Percentiles rank a stretch among this genome's conserved stretches.
Conservation (phyloP, 2,329 filamentous ascomycete species). For the Fusarium musae region DNA sequence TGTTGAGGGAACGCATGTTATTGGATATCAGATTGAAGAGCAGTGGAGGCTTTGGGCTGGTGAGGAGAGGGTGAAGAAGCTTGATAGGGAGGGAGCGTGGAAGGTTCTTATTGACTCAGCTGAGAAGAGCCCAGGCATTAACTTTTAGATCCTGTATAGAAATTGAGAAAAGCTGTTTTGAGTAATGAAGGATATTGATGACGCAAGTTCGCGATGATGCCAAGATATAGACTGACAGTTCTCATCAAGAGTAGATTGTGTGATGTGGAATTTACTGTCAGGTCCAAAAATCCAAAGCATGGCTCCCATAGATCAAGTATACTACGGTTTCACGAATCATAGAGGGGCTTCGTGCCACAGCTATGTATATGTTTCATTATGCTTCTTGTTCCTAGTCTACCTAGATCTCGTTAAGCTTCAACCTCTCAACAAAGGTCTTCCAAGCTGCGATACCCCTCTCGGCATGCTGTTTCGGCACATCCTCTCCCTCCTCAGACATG, state of each 20-base stretch:
- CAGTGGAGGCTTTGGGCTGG: slow-evolving; percentile 14
- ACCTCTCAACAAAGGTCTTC: background rate
- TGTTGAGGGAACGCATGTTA: slow-evolving; percentile 8
- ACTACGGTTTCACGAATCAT: no score
- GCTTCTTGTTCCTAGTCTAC: background rate
- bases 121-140: background rate
- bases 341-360: no score
- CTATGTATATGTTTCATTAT: no score
- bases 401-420: background rate
- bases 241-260: no score
- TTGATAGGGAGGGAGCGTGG: slow-evolving; percentile 8
- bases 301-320: no score
- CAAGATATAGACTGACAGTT: no score
- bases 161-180: no score
- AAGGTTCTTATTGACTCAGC: slow-evolving; percentile 4
- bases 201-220: no score
- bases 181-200: no score
- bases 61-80: background rate
- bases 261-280: no score
- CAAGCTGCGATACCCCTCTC: background rate
- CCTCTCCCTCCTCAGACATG: slow-evolving; percentile 1
- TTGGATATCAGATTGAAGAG: slow-evolving; percentile 9
- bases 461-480: background rate
- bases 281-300: no score
- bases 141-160: background rate